A percentile compares a stretch with the other conserved stretches of the same genome.
Evolutionary conservation across 768 basidiomycete genomes (phyloP).

Genomic region (Mycena metata): DNA sequence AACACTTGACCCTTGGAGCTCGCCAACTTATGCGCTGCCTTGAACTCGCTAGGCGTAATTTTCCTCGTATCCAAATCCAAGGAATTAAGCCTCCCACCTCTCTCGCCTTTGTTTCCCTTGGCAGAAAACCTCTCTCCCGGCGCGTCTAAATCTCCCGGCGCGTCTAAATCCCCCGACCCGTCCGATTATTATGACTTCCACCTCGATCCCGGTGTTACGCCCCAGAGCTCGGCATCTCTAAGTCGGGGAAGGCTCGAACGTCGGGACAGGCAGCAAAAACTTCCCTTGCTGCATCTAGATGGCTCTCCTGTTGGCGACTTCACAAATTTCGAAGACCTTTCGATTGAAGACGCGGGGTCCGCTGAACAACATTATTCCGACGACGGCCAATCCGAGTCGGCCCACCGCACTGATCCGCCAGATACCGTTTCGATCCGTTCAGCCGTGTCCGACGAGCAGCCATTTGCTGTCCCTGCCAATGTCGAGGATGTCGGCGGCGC

Average conservation of each 20-base stretch:
- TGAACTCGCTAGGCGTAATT: neutral
- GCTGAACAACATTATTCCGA: neutral
- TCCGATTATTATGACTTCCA: no score
- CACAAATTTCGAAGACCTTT: neutral
- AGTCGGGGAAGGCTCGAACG: conserved; percentile 1
- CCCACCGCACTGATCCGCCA: neutral
- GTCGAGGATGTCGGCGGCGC: no score
- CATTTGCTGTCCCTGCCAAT: no score
- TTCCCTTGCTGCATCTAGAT: neutral
- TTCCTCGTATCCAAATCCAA: conserved; percentile 5
- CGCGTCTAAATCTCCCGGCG: no score
- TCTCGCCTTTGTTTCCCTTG: no score
- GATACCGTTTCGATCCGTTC: neutral
- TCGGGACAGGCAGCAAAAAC: neutral
- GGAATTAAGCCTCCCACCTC: no score
- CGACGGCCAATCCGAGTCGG: neutral
- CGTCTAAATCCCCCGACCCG: no score
- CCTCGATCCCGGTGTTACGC: neutral
- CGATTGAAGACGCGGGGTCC: neutral
- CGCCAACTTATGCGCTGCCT: neutral
- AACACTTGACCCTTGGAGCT: neutral
- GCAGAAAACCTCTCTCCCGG: no score
- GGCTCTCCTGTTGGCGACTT: neutral
- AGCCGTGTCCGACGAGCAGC: no score
- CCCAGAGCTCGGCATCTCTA: neutral